Base-by-base conservation (phyloP, 371 early-diverging fungal genomes). In the Aphelidium insulamus region DNA sequence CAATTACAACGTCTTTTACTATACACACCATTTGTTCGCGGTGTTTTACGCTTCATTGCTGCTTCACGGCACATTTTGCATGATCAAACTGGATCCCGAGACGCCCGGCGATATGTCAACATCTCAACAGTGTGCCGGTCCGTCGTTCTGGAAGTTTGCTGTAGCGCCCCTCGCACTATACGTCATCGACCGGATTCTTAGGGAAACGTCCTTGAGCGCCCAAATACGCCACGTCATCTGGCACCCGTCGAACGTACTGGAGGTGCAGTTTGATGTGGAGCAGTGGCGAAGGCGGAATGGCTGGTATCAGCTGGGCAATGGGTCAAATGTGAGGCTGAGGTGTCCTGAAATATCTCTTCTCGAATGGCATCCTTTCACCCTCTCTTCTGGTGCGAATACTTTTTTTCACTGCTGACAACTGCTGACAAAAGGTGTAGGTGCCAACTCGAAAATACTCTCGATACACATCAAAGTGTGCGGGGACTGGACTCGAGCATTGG, bases 101-200 rank as follows among this genome's bases (percentile, higher is more conserved):
- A 31, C 49, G 23, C 61, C 57, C 17, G 53, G 57, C 31, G 72
- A 65, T 20, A 77, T 71, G 21, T 66, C 69, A 20, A 47, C 52
- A 6, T n/a, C n/a, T n/a, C n/a, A n/a, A n/a, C n/a, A n/a, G n/a
- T n/a, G n/a, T n/a, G n/a, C n/a, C n/a, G n/a, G n/a, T n/a, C n/a
- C n/a, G n/a, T n/a, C n/a, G n/a, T 81, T 80, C 47, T 83, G 77
- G 74, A 79, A 76, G 51, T 77, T 69, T 56, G 73, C 75, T 70
- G 44, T 78, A 7, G 55, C 50, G 11, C 57, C 67, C 32, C 77
- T 64, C 1, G 50, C 62, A 3, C 38, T 72, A 30, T 83, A 80
- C 37, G 43, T 73, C 38, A 20, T 57, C 21, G 84, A 83, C 48
- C 65, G 83, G 15, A 37, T 77, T 30, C 36, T 62, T 15, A 63